phyloP scores from a whole-genome alignment of 2,329 filamentous ascomycete genomes.

The Pseudogymnoascus sp. region DNA sequence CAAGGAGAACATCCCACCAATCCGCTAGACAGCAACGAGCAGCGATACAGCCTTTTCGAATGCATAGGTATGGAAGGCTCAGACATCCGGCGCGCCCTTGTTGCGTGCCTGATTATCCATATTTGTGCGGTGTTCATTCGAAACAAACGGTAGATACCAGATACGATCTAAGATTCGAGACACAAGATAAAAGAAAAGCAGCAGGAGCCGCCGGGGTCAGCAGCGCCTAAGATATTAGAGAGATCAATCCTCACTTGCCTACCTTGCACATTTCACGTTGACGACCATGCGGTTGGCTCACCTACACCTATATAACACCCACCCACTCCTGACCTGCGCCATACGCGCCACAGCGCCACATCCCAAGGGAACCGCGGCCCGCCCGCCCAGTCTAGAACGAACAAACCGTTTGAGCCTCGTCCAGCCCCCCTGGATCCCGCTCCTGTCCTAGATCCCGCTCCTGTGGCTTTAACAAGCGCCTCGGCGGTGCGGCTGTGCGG shows the following conservation, averaged over 20 bases:
- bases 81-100: background rate
- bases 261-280: background rate
- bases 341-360: background rate
- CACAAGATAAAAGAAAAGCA: background rate
- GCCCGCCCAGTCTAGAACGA: background rate
- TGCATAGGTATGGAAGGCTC: background rate
- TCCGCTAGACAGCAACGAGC: background rate
- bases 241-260: background rate
- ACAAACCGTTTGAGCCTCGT: background rate
- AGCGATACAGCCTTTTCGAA: background rate
- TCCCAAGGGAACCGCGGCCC: background rate
- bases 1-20: background rate
- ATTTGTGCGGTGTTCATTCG: background rate
- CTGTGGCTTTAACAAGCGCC: background rate
- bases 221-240: too few species aligned
- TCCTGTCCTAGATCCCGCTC: background rate
- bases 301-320: too few species aligned
- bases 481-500: background rate
- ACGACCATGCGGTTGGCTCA: background rate
- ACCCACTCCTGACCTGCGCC: background rate
- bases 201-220: too few species aligned
- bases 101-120: background rate
- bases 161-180: background rate
- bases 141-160: too few species aligned
- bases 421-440: background rate